Evolutionary conservation across 2,329 filamentous ascomycete species (phyloP).

Genomic region (Delphinella strobiligena): DNA sequence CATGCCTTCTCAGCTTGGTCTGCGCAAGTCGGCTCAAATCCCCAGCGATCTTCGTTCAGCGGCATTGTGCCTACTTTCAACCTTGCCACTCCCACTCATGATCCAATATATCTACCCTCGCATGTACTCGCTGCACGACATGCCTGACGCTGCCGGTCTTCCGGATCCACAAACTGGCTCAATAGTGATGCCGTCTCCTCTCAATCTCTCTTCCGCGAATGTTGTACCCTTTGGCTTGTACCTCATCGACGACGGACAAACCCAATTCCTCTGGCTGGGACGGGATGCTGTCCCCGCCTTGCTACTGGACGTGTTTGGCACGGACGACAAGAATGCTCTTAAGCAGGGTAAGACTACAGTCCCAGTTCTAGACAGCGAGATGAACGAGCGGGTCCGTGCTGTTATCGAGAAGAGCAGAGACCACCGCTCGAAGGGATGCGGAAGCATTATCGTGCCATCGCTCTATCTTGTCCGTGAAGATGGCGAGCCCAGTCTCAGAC

Average conservation of each 20-base stretch:
- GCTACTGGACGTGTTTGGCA: slow-evolving; percentile 78
- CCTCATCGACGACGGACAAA: slow-evolving; percentile 92
- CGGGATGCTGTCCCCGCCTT: slow-evolving; percentile 86
- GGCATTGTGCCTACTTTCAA: slow-evolving; percentile 86
- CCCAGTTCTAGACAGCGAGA: slow-evolving; percentile 85
- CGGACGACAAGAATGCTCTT: slow-evolving; percentile 69
- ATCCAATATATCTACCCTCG: slow-evolving; percentile 71
- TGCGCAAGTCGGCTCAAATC: slow-evolving; percentile 86
- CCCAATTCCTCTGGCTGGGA: slow-evolving; percentile 94
- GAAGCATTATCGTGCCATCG: slow-evolving; percentile 85
- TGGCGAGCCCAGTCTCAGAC: slow-evolving; percentile 83
- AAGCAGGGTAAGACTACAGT: slow-evolving; percentile 84
- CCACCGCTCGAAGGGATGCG: slow-evolving; percentile 73
- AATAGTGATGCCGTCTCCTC: slow-evolving; percentile 70
- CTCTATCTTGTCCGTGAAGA: slow-evolving; percentile 91
- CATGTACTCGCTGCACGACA: slow-evolving; percentile 76
- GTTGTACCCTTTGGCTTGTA: slow-evolving; percentile 86
- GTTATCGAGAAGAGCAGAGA: slow-evolving; percentile 89
- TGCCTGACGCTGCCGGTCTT: slow-evolving; percentile 85
- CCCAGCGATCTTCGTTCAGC: slow-evolving; percentile 88
- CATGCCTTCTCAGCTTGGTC: slow-evolving; percentile 43
- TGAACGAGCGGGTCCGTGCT: slow-evolving; percentile 84
- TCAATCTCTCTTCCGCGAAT: slow-evolving; percentile 80
- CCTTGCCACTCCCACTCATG: slow-evolving; percentile 74
- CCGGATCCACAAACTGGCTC: slow-evolving; percentile 78